Evolutionary conservation across 2,329 filamentous ascomycete genomes (phyloP).

Genomic region (Botryosphaeria agaves): DNA sequence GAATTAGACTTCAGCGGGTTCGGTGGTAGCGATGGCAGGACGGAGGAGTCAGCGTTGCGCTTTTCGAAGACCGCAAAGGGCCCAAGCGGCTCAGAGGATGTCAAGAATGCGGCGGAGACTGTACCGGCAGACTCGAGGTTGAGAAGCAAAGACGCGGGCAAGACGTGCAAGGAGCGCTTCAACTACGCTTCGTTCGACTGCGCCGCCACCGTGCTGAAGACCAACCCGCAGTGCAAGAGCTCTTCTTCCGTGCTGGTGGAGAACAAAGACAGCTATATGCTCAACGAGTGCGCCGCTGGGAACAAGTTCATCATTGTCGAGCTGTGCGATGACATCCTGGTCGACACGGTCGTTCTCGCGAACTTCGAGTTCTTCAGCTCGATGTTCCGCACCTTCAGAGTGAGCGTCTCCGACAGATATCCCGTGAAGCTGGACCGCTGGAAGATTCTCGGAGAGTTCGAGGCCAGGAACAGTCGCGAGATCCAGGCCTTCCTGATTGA

Average conservation of each 20-base stretch:
- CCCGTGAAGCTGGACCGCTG: conserved; percentile 85
- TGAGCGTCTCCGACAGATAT: conserved; percentile 89
- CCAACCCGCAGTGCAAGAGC: conserved; percentile 72
- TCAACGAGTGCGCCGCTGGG: conserved; percentile 69
- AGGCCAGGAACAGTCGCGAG: conserved; percentile 81
- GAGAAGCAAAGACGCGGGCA: conserved; percentile 82
- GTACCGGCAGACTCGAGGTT: conserved; percentile 14
- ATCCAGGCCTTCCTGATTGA: conserved; percentile 91
- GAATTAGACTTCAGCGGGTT: conserved; percentile 53
- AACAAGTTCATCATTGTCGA: conserved; percentile 95
- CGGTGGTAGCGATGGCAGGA: conserved; percentile 20
- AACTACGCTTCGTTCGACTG: conserved; percentile 97
- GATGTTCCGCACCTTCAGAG: conserved; percentile 78
- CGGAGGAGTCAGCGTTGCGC: background rate
- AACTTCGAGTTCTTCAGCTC: conserved; percentile 99
- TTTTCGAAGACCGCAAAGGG: background rate
- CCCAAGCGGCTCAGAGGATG: background rate
- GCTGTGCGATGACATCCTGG: conserved; percentile 68
- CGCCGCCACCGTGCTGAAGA: conserved; percentile 83
- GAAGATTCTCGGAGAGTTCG: conserved; percentile 74
- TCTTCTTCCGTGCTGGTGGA: conserved; percentile 79
- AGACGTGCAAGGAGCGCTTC: conserved; percentile 93
- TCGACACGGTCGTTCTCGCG: conserved; percentile 91
- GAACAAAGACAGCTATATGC: conserved; percentile 98
- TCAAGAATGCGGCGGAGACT: background rate